Conservation (phyloP, 352 stramenopile genomes). For the Pythium folliculosum region DNA sequence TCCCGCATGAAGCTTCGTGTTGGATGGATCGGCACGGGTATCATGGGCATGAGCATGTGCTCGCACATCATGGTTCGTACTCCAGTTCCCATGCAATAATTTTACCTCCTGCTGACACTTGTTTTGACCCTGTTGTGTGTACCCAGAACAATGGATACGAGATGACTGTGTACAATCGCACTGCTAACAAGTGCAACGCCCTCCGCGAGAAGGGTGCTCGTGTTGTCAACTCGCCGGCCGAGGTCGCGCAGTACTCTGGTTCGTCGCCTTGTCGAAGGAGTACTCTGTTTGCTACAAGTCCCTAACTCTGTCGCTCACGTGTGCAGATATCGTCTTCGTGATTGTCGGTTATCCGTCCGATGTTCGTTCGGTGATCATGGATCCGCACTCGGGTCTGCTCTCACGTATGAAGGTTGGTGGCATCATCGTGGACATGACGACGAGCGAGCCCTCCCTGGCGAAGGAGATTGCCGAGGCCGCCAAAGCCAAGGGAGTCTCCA, state of each 20-base stretch:
- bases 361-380: conserved; percentile 75
- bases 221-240: conserved; percentile 69
- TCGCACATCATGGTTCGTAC: conserved; percentile 75
- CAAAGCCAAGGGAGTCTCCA: conserved; percentile 69
- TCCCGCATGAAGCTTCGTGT: conserved; percentile 71
- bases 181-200: conserved; percentile 73
- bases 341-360: conserved; percentile 90
- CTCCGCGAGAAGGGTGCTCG: conserved; percentile 78
- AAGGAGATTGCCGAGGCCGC: conserved; percentile 85
- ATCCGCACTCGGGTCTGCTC: conserved; percentile 62
- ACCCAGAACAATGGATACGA: conserved; percentile 81
- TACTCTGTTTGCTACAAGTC: not conserved
- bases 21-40: conserved; percentile 85
- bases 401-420: conserved; percentile 74
- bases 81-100: not conserved
- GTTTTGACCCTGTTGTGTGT: not conserved
- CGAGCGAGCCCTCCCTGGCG: conserved; percentile 83
- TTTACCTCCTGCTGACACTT: not conserved
- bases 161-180: conserved; percentile 87
- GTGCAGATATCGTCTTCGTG: conserved; percentile 86
- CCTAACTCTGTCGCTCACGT: not conserved
- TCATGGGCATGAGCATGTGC: conserved; percentile 91
- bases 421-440: conserved; percentile 92
- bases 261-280: not conserved
- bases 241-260: conserved; percentile 81